Percentiles rank a stretch among this genome's conserved stretches.
Conservation (phyloP, 2,329 filamentous ascomycete genomes). For the Fusarium denticulatum region DNA sequence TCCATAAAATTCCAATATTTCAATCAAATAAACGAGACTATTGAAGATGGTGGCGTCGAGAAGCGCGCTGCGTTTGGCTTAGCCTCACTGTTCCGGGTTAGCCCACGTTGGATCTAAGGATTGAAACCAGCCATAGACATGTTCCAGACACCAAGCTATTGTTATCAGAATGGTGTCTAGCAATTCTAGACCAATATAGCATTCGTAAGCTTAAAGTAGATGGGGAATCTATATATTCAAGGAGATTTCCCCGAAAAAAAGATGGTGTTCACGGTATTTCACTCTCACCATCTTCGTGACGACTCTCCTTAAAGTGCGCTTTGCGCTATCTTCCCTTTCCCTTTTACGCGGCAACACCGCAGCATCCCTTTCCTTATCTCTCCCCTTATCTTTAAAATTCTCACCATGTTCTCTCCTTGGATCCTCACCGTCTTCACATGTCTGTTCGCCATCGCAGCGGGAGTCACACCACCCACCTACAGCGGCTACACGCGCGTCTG, state of each 20-base stretch:
- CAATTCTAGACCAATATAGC: slow-evolving; percentile 16
- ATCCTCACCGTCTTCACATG: slow-evolving; percentile 43
- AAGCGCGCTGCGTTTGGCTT: neutral
- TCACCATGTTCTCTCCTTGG: slow-evolving; percentile 38
- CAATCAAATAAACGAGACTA: neutral
- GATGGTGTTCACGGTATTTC: neutral
- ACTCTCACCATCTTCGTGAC: neutral
- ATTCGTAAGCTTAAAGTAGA: neutral
- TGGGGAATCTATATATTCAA: slow-evolving; percentile 4
- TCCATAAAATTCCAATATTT: slow-evolving; percentile 10
- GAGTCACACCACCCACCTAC: slow-evolving; percentile 53
- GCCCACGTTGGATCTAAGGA: neutral
- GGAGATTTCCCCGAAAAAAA: neutral
- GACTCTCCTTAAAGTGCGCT: slow-evolving; percentile 5
- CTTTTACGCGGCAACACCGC: slow-evolving; percentile 13
- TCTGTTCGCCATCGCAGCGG: slow-evolving; percentile 47
- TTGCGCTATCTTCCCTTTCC: neutral
- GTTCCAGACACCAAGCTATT: slow-evolving; percentile 17
- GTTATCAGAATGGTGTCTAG: neutral
- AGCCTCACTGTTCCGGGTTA: neutral
- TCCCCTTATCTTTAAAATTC: neutral
- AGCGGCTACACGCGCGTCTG: slow-evolving; percentile 53
- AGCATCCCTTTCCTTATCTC: neutral
- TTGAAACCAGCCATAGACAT: slow-evolving; percentile 3
- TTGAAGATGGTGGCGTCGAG: slow-evolving; percentile 7